These are phyloP conservation scores for Sordariomycetes sp. DNA, from an alignment of 2,329 filamentous ascomycete genomes.

Conservation along the genomic window DNA sequence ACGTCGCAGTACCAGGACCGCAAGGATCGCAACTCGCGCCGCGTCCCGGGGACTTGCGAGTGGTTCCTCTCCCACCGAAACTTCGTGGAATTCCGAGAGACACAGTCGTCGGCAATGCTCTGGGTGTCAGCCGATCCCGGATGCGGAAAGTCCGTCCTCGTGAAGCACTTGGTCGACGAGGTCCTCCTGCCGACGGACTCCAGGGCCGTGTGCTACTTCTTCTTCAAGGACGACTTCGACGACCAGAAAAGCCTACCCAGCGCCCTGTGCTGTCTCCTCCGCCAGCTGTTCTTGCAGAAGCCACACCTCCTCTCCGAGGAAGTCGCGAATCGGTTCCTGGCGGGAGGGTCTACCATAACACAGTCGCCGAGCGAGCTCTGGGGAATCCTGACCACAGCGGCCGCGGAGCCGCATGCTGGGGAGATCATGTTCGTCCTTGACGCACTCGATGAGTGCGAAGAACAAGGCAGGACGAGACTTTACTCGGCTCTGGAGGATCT, in stretches of 20 bases:
- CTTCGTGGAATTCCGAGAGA: constrained; percentile 11
- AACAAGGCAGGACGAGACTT: constrained; percentile 4
- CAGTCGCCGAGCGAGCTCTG: constrained; percentile 18
- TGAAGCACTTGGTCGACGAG: constrained; percentile 21
- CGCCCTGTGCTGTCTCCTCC: constrained; percentile 23
- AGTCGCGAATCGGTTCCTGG: constrained; percentile 7
- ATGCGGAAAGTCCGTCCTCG: constrained; percentile 31
- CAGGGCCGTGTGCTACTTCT: constrained; percentile 27
- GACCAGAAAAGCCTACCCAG: constrained; percentile 17
- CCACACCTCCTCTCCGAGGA: constrained; percentile 12
- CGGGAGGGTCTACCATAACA: constrained; percentile 6
- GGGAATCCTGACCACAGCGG: constrained; percentile 13
- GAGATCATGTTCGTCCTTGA: constrained; percentile 26
- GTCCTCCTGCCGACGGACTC: constrained; percentile 10
- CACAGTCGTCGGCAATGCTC: constrained; percentile 10
- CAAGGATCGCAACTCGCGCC: neutral
- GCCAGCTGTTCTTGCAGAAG: constrained; percentile 22
- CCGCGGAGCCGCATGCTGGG: constrained; percentile 5
- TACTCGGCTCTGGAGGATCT: neutral
- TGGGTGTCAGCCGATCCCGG: constrained; percentile 31
- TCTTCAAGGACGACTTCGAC: constrained; percentile 30
- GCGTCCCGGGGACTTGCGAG: neutral
- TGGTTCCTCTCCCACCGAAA: constrained; percentile 3
- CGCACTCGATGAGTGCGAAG: constrained; percentile 27
- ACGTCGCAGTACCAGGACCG: neutral